phyloP scores from a whole-genome alignment of 2,329 filamentous ascomycete species.

The Xylariaceae sp. region DNA sequence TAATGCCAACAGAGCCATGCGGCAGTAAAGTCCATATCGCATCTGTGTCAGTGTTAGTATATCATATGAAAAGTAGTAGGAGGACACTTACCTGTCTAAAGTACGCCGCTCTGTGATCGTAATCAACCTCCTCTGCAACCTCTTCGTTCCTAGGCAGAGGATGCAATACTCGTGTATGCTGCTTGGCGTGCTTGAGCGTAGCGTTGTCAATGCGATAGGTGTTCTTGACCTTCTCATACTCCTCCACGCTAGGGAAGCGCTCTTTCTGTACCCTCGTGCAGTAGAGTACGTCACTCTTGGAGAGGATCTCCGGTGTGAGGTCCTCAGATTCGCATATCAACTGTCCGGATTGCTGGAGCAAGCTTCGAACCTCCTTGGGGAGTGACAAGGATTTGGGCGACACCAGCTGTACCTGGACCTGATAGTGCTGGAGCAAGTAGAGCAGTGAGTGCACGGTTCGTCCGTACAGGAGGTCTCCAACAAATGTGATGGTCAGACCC shows the following conservation, averaged over 20 bases:
- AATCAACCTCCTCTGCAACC: slow-evolving; percentile 93
- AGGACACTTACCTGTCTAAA: slow-evolving; percentile 91
- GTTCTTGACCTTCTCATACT: slow-evolving; percentile 86
- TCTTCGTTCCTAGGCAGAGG: slow-evolving; percentile 91
- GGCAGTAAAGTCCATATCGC: slow-evolving; percentile 95
- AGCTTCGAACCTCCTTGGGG: slow-evolving; percentile 68
- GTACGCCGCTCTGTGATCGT: slow-evolving; percentile 93
- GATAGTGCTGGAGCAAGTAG: slow-evolving; percentile 92
- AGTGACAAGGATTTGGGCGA: slow-evolving; percentile 75
- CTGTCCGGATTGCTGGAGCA: slow-evolving; percentile 70
- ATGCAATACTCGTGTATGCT: slow-evolving; percentile 91
- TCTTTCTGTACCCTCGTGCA: slow-evolving; percentile 97
- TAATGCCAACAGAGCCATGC: slow-evolving; percentile 93
- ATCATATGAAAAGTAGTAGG: neutral
- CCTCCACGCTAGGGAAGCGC: slow-evolving; percentile 74
- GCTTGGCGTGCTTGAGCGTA: slow-evolving; percentile 86
- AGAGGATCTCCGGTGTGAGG: slow-evolving; percentile 82
- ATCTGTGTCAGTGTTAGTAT: slow-evolving; percentile 61
- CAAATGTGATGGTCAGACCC: slow-evolving; percentile 92
- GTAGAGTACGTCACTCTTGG: slow-evolving; percentile 86
- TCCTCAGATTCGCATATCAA: slow-evolving; percentile 70
- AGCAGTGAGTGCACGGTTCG: slow-evolving; percentile 93
- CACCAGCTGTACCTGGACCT: slow-evolving; percentile 89
- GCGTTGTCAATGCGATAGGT: slow-evolving; percentile 86
- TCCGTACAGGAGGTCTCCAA: slow-evolving; percentile 88